These are phyloP conservation scores for Pseudohyphozyma bogoriensis DNA, from an alignment of 768 basidiomycete genomes.

Conservation along the genomic window DNA sequence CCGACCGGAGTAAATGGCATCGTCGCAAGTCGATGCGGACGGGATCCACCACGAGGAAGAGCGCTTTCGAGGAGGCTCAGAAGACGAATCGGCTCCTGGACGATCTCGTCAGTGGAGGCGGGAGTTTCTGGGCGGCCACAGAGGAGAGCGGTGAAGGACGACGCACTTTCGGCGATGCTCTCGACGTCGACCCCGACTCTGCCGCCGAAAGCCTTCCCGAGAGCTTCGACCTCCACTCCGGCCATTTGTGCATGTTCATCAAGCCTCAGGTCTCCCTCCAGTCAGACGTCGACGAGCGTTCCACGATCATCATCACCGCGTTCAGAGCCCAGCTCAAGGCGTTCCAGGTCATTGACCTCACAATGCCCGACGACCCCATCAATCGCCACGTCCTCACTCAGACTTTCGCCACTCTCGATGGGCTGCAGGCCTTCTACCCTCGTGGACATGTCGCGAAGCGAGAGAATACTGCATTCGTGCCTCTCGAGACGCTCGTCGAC, in stretches of 20 bases:
- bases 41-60: neutral
- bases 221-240: conserved; percentile 43
- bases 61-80: conserved; percentile 11
- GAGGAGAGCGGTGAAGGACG: conserved; percentile 7
- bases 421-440: conserved; percentile 82
- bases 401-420: conserved; percentile 68
- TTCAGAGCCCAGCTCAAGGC: conserved; percentile 68
- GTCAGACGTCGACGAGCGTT: conserved; percentile 47
- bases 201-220: conserved; percentile 33
- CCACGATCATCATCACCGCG: conserved; percentile 64
- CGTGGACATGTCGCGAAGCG: conserved; percentile 6
- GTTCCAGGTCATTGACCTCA: conserved; percentile 68
- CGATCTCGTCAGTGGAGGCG: conserved; percentile 13
- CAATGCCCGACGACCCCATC: conserved; percentile 68
- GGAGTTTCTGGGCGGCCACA: neutral
- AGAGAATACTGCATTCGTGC: conserved; percentile 46
- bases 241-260: conserved; percentile 72
- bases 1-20: neutral
- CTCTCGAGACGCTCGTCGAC: conserved; percentile 68
- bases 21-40: conserved; percentile 2
- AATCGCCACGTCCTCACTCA: conserved; percentile 77
- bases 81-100: conserved; percentile 21
- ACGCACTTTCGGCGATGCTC: conserved; percentile 10
- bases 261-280: conserved; percentile 81
- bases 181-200: conserved; percentile 26